Conservation (phyloP, 768 basidiomycete genomes). For the Lyophyllum decastes region DNA sequence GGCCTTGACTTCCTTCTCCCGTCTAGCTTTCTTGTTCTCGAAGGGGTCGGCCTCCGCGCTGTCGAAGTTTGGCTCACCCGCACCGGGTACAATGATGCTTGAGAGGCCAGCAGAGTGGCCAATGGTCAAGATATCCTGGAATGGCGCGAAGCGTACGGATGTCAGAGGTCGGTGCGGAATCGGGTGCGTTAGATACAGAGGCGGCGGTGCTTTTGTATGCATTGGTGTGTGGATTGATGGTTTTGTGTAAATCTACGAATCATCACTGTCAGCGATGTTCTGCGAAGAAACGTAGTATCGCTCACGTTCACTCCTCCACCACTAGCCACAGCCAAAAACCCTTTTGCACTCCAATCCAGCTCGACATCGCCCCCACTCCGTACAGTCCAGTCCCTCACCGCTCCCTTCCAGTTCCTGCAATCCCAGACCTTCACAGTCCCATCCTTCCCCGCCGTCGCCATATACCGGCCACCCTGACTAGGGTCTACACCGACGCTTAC, state of each 20-base stretch:
- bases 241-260: constrained; percentile 66
- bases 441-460: constrained; percentile 89
- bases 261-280: constrained; percentile 4
- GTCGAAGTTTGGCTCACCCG: constrained; percentile 95
- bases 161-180: constrained; percentile 79
- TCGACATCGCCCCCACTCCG: constrained; percentile 65
- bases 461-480: constrained; percentile 82
- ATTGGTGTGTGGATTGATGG: constrained; percentile 64
- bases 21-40: constrained; percentile 76
- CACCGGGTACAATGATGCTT: constrained; percentile 85
- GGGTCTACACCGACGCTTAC: constrained; percentile 81
- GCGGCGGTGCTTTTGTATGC: constrained; percentile 54
- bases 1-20: constrained; percentile 88
- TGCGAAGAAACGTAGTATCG: constrained; percentile 3
- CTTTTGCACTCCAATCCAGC: constrained; percentile 85
- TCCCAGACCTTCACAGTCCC: constrained; percentile 96
- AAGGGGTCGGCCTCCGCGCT: constrained; percentile 93
- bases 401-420: constrained; percentile 91
- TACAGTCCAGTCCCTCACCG: constrained; percentile 74
- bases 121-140: constrained; percentile 81
- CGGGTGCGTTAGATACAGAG: constrained; percentile 87
- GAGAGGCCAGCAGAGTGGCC: constrained; percentile 81
- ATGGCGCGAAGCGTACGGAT: constrained; percentile 83
- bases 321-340: constrained; percentile 77
- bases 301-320: constrained; percentile 85